Base-by-base conservation (phyloP, 805 yeast genomes). In the Metschnikowia reukaufii region DNA sequence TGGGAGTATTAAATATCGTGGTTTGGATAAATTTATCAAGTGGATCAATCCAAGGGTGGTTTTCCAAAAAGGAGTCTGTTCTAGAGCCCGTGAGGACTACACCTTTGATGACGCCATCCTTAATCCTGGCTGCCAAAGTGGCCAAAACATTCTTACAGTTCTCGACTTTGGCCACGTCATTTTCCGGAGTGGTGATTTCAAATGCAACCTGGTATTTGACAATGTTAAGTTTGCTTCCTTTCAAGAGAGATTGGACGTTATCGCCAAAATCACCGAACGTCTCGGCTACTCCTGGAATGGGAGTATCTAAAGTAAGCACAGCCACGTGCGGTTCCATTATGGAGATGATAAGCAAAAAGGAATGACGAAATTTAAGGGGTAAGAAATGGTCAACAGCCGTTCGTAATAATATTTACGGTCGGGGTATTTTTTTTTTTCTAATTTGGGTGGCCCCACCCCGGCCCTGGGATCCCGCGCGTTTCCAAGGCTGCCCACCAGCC, bases 231-330 rank as follows among this genome's bases (percentile, higher is more conserved):
- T 48, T 44, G 7, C 53, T 42, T 10, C 43, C 47, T 20, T 44
- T 39, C 36, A 80, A 48, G 6, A 78, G 58, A 5, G 56, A 56
- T 1, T 53, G 52, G 20, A 75, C 68, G 52, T 73, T 73, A 49
- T 79, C 81, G 2, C 81, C 84, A 57, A 76, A 80, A 58, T 78
- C 81, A 0, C 84, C 84, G 55, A 56, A 70, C n/a, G 55, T 56
- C 15, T 56, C 64, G 17, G 62, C 51, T 16, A 63, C 49, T 19
- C 57, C 64, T 9, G 55, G 54, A 23, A 65, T 65, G 6, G 71
- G 69, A 5, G 68, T 64, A 49, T 74, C 78, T 47, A 70, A 62
- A 4, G 64, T 70, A n/a, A 73, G 54, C 17, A 73, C 62, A 13
- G 76, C 77, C 38, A 73, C 61, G 47, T 70, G 73, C 51, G 56